These are phyloP conservation scores for Trichoderma sp. DNA, from an alignment of 2,329 filamentous ascomycete species.

Conservation along the genomic window DNA sequence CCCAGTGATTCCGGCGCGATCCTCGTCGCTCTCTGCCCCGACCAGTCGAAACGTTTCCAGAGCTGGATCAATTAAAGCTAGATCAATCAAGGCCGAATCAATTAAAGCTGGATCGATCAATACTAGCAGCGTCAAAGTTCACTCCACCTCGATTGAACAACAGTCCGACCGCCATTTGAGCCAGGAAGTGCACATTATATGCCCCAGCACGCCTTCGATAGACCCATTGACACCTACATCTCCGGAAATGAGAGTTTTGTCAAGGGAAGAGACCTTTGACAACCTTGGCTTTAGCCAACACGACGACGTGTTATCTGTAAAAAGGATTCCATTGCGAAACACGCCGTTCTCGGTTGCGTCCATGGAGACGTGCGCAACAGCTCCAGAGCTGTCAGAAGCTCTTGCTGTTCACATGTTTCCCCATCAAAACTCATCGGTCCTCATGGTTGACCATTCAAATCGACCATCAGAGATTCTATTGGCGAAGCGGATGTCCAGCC, in stretches of 20 bases:
- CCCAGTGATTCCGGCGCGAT: constrained; percentile 57
- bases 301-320: constrained; percentile 56
- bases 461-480: constrained; percentile 52
- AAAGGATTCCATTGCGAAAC: constrained; percentile 56
- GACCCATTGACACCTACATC: not conserved
- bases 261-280: constrained; percentile 38
- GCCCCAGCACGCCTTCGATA: constrained; percentile 1
- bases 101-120: constrained; percentile 48
- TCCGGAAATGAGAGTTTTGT: not conserved
- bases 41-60: constrained; percentile 60
- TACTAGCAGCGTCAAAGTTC: not conserved
- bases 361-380: constrained; percentile 63
- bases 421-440: constrained; percentile 65
- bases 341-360: constrained; percentile 65
- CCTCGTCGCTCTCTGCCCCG: constrained; percentile 63
- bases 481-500: constrained; percentile 36
- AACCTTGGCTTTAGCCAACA: constrained; percentile 51
- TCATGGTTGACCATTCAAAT: constrained; percentile 60
- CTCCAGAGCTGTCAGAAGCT: constrained; percentile 63
- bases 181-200: constrained; percentile 18
- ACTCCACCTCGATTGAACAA: not conserved
- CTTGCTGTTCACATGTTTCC: constrained; percentile 62
- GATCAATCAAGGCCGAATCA: constrained; percentile 54
- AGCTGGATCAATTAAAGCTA: constrained; percentile 49
- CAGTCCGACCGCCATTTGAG: not conserved